Percentiles rank a stretch among this genome's conserved stretches.
These are phyloP conservation scores for Rhodotorula toruloides DNA, from an alignment of 768 basidiomycete species.

Conservation along the genomic window DNA sequence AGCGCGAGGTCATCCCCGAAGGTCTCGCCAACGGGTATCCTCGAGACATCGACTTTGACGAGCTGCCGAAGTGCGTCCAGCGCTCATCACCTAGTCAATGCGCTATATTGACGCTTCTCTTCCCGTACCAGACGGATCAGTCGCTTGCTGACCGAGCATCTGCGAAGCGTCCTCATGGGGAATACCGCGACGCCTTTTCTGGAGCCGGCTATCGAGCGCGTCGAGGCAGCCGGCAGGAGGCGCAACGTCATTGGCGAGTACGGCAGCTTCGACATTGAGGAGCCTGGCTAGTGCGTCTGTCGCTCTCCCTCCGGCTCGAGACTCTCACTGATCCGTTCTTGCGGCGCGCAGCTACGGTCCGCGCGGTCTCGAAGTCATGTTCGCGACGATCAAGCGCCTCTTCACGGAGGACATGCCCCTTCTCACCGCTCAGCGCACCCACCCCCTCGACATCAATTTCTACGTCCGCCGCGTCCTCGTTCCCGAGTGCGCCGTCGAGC, in stretches of 20 bases:
- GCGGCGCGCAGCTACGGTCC: constrained; percentile 67
- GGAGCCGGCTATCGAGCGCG: constrained; percentile 45
- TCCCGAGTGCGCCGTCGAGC: constrained; percentile 72
- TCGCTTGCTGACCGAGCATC: neutral
- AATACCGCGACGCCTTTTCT: constrained; percentile 1
- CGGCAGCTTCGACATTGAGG: constrained; percentile 69
- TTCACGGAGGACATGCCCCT: constrained; percentile 55
- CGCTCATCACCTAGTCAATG: too few relatives aligned
- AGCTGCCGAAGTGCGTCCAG: constrained; percentile 20
- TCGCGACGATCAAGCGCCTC: constrained; percentile 66
- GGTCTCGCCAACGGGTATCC: constrained; percentile 33
- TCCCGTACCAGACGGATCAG: constrained; percentile 9
- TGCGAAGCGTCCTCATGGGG: constrained; percentile 12
- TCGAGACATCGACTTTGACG: constrained; percentile 17
- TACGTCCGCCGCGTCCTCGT: constrained; percentile 81
- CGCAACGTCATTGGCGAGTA: constrained; percentile 68
- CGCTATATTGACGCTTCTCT: neutral
- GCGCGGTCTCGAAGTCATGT: constrained; percentile 72
- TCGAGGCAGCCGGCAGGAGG: constrained; percentile 56
- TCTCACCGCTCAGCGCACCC: constrained; percentile 50
- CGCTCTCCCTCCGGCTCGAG: neutral
- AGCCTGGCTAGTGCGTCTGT: constrained; percentile 78
- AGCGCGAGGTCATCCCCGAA: constrained; percentile 28
- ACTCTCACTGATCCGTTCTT: neutral
- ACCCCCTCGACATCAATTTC: constrained; percentile 62